These are phyloP conservation scores for Fusarium circinatum DNA, from an alignment of 2,329 filamentous ascomycete genomes.

Conservation along the genomic window DNA sequence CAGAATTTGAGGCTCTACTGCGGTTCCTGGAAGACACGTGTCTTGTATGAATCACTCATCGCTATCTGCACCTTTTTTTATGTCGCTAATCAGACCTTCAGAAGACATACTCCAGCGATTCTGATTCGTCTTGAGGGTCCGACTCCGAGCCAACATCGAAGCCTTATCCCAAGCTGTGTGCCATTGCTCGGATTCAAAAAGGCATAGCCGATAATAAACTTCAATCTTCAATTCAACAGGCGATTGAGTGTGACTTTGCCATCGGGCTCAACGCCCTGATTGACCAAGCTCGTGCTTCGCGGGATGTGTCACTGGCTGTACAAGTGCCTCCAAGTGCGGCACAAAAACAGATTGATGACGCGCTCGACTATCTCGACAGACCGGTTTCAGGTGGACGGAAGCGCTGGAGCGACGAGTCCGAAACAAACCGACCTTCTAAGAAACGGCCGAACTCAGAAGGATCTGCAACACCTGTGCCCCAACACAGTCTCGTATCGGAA, in stretches of 20 bases:
- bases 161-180: neutral
- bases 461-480: accelerated
- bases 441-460: neutral
- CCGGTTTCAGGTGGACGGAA: accelerated
- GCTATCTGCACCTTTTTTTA: accelerated
- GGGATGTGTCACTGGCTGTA: accelerated
- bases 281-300: neutral
- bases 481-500: neutral
- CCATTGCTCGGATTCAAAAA: neutral
- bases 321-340: neutral
- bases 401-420: neutral
- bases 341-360: accelerated
- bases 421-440: accelerated
- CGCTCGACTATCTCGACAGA: neutral
- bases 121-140: neutral
- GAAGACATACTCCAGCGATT: neutral
- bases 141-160: neutral
- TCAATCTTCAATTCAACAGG: neutral
- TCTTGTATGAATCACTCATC: neutral
- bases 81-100: neutral
- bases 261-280: accelerated
- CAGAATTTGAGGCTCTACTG: neutral
- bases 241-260: accelerated
- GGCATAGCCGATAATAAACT: neutral
- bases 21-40: neutral